Percentiles rank a stretch among this genome's conserved stretches.
Conservation (phyloP, 2,329 filamentous ascomycete genomes). For the Calonectria pauciramosa region DNA sequence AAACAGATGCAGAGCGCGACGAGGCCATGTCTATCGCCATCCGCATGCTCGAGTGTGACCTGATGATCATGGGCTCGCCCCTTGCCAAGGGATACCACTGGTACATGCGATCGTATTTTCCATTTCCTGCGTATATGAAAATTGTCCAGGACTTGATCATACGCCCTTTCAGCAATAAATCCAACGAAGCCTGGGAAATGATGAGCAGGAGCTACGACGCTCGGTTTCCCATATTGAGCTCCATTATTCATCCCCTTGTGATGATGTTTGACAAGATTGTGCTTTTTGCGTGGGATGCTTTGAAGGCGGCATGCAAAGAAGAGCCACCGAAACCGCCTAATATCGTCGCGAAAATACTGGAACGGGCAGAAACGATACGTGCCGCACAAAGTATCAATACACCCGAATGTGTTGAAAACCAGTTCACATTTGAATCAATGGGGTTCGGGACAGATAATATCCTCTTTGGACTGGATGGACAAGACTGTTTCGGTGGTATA, state of each 20-base stretch:
- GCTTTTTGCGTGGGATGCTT: neutral
- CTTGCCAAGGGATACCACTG: constrained; percentile 53
- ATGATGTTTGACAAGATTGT: neutral
- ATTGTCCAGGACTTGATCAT: constrained; percentile 52
- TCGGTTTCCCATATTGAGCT: neutral
- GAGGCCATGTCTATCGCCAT: constrained; percentile 49
- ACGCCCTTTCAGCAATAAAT: constrained; percentile 37
- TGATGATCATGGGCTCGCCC: constrained; percentile 47
- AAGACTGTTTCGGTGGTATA: neutral
- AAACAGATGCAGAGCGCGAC: constrained; percentile 48
- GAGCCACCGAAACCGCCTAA: neutral
- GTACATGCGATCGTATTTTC: constrained; percentile 54
- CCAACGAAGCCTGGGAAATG: constrained; percentile 49
- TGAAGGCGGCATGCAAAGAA: neutral
- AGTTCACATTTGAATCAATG: neutral
- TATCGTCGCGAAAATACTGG: neutral
- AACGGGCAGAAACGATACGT: neutral
- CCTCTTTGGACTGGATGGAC: neutral
- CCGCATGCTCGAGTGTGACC: constrained; percentile 54
- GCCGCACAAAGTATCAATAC: neutral
- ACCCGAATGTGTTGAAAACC: neutral
- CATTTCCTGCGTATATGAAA: constrained; percentile 57
- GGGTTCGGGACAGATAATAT: neutral
- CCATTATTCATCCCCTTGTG: neutral
- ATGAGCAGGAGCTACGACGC: constrained; percentile 50